Conservation (phyloP, 345 rosid species). For the Sapria himalayana region DNA sequence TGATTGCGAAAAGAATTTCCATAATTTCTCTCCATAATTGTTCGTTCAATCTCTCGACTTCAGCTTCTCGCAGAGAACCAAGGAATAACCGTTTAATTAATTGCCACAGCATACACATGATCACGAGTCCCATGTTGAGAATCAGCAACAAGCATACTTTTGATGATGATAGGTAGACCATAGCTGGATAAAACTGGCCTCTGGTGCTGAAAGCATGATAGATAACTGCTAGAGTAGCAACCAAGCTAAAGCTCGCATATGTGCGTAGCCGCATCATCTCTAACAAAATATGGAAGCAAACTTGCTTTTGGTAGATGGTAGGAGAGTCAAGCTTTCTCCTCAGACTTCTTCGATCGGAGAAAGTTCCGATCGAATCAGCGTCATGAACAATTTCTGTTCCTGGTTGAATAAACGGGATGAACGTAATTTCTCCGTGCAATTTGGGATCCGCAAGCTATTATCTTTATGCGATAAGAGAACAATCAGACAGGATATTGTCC, state of each 20-base stretch:
- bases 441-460: too few relatives aligned
- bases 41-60: conserved; percentile 82
- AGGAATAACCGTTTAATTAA: conserved; percentile 51
- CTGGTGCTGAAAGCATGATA: conserved; percentile 74
- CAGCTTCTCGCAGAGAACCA: conserved; percentile 88
- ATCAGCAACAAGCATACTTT: conserved; percentile 63
- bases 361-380: too few relatives aligned
- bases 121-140: conserved; percentile 70
- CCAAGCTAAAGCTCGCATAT: conserved; percentile 44
- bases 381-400: too few relatives aligned
- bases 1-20: conserved; percentile 89
- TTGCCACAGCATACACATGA: conserved; percentile 67
- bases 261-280: conserved; percentile 63
- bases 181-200: conserved; percentile 82
- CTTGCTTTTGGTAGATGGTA: too few relatives aligned
- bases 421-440: too few relatives aligned
- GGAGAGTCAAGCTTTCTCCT: too few relatives aligned
- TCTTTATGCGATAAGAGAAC: too few relatives aligned
- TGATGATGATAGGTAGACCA: conserved; percentile 65
- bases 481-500: too few relatives aligned
- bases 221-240: conserved; percentile 32
- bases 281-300: too few relatives aligned
- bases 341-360: too few relatives aligned
- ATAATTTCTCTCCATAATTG: conserved; percentile 86
- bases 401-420: too few relatives aligned